Base-by-base conservation (phyloP, 2,329 filamentous ascomycete genomes). In the Alternaria sp. region DNA sequence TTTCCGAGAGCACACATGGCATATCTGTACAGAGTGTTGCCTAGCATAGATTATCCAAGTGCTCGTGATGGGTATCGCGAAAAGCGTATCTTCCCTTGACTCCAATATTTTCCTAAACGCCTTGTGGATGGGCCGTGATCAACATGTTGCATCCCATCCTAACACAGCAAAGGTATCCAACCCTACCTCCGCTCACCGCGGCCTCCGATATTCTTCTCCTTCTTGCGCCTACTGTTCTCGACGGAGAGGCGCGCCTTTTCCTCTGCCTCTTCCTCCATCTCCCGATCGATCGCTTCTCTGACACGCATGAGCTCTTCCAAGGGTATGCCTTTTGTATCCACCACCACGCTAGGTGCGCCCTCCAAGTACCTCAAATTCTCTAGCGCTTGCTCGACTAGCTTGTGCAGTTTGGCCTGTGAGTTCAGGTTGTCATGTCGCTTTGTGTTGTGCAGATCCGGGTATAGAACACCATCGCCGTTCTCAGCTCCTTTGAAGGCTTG, bases 291-390 rank as follows among this genome's bases (percentile, higher is more conserved):
- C 58, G 92, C 87, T 61, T 91, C 88, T 67, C 91, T 84, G 11
- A 92, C 85, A 45, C 72, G 72, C 75, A 82, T 78, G 26, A 80
- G 68, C 61, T 77, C 68, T 60, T 95, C 92, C 0, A 92, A 91
- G 10, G 93, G 93, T 57, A 97, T 92, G 47, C 89, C 87, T 70
- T 89, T 88, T 81, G 94, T 91, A 79, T 97, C 93, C 26, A 97
- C 93, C 72, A 76, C 75, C 11, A 80, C 78, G 51, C 93, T 97
- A 1, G 96, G 96, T 8, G 93, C 93, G 41, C 89, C 87, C 74
- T 92, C 86, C 56, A 98, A 89, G 76, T 97, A 97, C 25, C 92
- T 87, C 68, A 99, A 81, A 80, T 98, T 94, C 79, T 97, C 93
- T 46, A 89, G 88, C 46, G 97, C 90, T 63, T 92, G 89, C 75